Conservation (phyloP, 2,329 filamentous ascomycete genomes). For the Hypoxylon sp. region DNA sequence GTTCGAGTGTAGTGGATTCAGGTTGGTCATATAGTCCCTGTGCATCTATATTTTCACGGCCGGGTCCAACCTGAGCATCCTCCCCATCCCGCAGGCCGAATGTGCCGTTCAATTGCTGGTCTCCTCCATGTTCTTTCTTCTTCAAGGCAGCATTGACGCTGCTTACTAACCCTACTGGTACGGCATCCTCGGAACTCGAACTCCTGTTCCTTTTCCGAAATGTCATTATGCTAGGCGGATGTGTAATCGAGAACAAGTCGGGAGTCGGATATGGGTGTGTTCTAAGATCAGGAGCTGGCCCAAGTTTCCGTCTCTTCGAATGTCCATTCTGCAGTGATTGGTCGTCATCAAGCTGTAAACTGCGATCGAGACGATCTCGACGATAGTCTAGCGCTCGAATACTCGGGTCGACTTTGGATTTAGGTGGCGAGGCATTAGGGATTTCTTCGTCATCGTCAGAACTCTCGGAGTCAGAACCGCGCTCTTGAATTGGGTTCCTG, state of each 20-base stretch:
- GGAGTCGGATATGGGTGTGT: slow-evolving; percentile 22
- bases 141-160: slow-evolving; percentile 45
- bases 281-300: slow-evolving; percentile 21
- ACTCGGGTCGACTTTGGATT: slow-evolving; percentile 18
- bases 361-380: slow-evolving; percentile 24
- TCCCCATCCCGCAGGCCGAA: not conserved
- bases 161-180: slow-evolving; percentile 42
- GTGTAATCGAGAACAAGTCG: not conserved
- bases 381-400: slow-evolving; percentile 25
- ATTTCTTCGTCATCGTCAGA: slow-evolving; percentile 49
- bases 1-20: not conserved
- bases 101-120: not conserved
- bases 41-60: slow-evolving; percentile 12
- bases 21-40: slow-evolving; percentile 10
- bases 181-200: slow-evolving; percentile 37
- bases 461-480: slow-evolving; percentile 36
- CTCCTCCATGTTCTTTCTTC: slow-evolving; percentile 7
- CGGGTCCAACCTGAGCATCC: not conserved
- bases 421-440: slow-evolving; percentile 43
- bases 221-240: not conserved
- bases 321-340: not conserved
- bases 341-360: slow-evolving; percentile 4
- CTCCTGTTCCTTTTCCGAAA: slow-evolving; percentile 18
- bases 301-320: slow-evolving; percentile 44
- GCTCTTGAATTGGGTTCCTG: slow-evolving; percentile 14